Evolutionary conservation across 345 rosid genomes (phyloP).

Genomic region (Atalantia buxifolia): DNA sequence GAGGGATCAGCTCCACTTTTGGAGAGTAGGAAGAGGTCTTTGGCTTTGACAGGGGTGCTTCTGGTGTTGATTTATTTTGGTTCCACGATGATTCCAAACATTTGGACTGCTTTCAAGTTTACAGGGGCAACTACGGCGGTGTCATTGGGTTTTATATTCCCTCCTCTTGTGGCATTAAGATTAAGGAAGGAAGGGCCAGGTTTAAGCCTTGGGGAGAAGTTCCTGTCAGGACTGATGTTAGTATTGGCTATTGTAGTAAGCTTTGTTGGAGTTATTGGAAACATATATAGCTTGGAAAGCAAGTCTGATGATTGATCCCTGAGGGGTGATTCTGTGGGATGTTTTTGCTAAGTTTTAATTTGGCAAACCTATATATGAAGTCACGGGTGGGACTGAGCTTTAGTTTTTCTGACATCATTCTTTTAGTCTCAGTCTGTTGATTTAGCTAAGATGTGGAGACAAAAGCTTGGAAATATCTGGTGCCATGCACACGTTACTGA

Average conservation of each 20-base stretch:
- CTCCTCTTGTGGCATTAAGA: slow-evolving; percentile 5
- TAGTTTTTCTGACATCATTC: neutral
- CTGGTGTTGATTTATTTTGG: no score
- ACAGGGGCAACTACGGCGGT: no score
- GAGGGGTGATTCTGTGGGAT: neutral
- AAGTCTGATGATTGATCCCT: slow-evolving; percentile 30
- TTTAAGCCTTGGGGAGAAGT: slow-evolving; percentile 31
- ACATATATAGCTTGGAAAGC: slow-evolving; percentile 34
- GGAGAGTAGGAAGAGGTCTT: no score
- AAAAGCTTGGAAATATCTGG: slow-evolving; percentile 3
- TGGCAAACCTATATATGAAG: neutral
- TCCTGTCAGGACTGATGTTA: slow-evolving; percentile 68
- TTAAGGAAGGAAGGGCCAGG: slow-evolving; percentile 4
- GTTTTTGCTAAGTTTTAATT: neutral
- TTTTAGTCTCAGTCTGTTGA: neutral
- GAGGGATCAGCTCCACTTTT: slow-evolving; percentile 37
- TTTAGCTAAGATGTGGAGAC: neutral
- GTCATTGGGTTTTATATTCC: no score
- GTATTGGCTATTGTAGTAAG: slow-evolving; percentile 59
- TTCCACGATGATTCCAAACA: no score
- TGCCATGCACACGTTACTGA: neutral
- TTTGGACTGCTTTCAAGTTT: no score
- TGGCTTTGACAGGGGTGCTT: no score
- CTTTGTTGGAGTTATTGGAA: no score
- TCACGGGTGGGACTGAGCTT: neutral